Conservation (phyloP, 805 yeast genomes). For the Tetrapisispora arboricola region DNA sequence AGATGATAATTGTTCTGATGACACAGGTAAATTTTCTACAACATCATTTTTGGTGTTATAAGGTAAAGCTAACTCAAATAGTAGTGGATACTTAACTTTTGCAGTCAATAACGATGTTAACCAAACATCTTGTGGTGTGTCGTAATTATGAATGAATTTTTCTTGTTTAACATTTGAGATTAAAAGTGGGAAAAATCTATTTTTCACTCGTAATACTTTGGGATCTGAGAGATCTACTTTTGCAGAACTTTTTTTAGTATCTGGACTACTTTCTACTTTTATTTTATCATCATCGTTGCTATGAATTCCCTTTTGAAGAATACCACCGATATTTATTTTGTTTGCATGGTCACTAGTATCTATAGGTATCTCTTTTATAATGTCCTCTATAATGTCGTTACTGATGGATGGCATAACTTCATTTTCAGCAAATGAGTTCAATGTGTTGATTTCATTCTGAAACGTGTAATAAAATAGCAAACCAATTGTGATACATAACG, state of each 20-base stretch:
- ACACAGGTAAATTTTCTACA: not conserved
- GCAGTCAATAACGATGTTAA: constrained; percentile 10
- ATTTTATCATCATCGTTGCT: not conserved
- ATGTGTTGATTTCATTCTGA: constrained; percentile 27
- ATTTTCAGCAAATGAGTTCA: constrained; percentile 29
- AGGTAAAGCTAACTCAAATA: constrained; percentile 20
- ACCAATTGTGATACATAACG: constrained; percentile 21
- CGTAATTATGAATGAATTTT: constrained; percentile 10
- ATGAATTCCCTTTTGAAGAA: not conserved
- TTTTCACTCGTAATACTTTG: constrained; percentile 24
- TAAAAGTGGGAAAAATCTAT: constrained; percentile 32
- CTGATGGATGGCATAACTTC: constrained; percentile 27
- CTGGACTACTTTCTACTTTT: not conserved
- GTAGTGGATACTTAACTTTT: constrained; percentile 20
- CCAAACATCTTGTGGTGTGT: not conserved
- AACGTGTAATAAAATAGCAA: constrained; percentile 28
- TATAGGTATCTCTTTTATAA: not conserved
- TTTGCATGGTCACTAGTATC: not conserved
- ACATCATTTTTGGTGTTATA: not conserved
- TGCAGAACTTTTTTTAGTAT: not conserved
- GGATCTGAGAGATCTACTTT: constrained; percentile 14
- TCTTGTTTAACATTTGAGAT: constrained; percentile 17
- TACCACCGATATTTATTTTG: not conserved
- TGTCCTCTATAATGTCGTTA: constrained; percentile 1
- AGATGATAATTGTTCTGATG: not conserved